These are phyloP conservation scores for peach (Prunus persica) DNA, from an alignment of 306 rosid species.

Conservation along the genomic window Prunus_persica_NCBIv2 NC_034013.1:11057501-11058000, in stretches of 20 bases:
- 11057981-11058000: slow-evolving; percentile 3
- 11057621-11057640: too few relatives aligned
- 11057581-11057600: too few relatives aligned
- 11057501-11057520: too few relatives aligned
- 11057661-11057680: background rate
- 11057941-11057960: background rate
- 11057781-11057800: slow-evolving; percentile 18
- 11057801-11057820: slow-evolving; percentile 2
- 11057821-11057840: background rate
- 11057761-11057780: background rate
- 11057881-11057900: background rate
- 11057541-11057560: too few relatives aligned
- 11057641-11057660: too few relatives aligned
- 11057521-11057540: too few relatives aligned
- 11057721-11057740: background rate
- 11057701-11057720: background rate
- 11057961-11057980: background rate
- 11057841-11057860: background rate
- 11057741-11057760: too few relatives aligned
- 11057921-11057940: background rate
- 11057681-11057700: background rate
- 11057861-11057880: background rate
- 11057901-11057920: background rate
- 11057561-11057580: too few relatives aligned
- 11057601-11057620: too few relatives aligned